Evolutionary conservation across 2,329 filamentous ascomycete species (phyloP), one percentile per base, ranked within the genome.

Genomic region (Calonectria hawksworthii): DNA sequence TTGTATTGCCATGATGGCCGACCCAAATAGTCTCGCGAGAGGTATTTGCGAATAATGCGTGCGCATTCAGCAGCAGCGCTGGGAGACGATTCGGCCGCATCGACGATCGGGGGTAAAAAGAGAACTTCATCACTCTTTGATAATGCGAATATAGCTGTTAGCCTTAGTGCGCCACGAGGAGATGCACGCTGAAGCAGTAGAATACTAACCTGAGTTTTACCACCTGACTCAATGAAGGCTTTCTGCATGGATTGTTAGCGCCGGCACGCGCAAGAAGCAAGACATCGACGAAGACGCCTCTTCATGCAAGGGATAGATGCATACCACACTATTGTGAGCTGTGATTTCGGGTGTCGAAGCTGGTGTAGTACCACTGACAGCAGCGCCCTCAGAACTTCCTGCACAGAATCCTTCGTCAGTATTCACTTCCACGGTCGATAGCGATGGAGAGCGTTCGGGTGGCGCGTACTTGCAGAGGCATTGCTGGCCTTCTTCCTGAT

Each of bases 81-180:
- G 11, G 97, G 96, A 61, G 95, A 98, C 34, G 96, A 98, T 85
- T 99, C 97, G 88, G 96, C 96, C 68, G 94, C 92, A 83, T 99
- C 97, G 87, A 99, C 97, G 79, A 99, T 98, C 74, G 93, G 92
- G 11, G 97, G 97, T 44, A 99, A 93, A 83, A 96, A 95, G 74
- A 98, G 93, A 76, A 98, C 96, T 87, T 99, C 97, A 84, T 98
- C 94, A 83, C 93, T 95, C 90, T 95, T 84, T 21, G 18, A 36
- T n/a, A 21, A 30, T n/a, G 38, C 64, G 54, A 47, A 65, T 16
- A 50, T 23, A 26, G 16, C 30, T 5, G 41, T 80, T 70, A 80
- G 73, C 10, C 30, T 21, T 44, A 34, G 30, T 30, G 34, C 38
- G 16, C n/a, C 14, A 66, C 47, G 36, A 47, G 41, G 52, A 28